These are phyloP conservation scores for Rhodosporidiobolus sp. DNA, from an alignment of 768 basidiomycete species.

Conservation along the genomic window DNA sequence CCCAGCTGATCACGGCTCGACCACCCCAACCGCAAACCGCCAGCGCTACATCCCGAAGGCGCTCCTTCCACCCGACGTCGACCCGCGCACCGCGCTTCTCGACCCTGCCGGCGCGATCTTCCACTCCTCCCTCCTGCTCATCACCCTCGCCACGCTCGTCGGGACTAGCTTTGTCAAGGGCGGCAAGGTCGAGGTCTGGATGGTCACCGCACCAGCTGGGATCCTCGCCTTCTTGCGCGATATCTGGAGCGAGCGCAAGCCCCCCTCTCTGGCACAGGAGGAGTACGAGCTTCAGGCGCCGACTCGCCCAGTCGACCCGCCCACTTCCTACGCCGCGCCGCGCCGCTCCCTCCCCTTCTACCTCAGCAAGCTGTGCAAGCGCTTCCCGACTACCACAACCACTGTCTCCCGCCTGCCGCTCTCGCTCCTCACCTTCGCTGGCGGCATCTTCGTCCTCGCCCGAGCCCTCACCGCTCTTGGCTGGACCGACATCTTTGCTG, in stretches of 20 bases:
- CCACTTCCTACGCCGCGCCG: background rate
- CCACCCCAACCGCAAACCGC: constrained; percentile 1
- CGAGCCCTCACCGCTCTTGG: constrained; percentile 75
- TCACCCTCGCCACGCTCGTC: constrained; percentile 69
- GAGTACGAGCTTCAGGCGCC: constrained; percentile 25
- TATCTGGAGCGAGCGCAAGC: constrained; percentile 39
- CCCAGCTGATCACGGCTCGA: constrained; percentile 51
- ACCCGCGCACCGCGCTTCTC: constrained; percentile 61
- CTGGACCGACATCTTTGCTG: constrained; percentile 80
- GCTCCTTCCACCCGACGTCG: constrained; percentile 46
- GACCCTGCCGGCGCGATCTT: constrained; percentile 73
- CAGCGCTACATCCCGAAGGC: constrained; percentile 35
- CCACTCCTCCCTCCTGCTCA: constrained; percentile 64
- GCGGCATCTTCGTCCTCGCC: constrained; percentile 91
- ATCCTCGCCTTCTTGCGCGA: constrained; percentile 69
- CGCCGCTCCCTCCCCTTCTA: constrained; percentile 20
- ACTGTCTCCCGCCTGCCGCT: constrained; percentile 58
- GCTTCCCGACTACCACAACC: constrained; percentile 68
- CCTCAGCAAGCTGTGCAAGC: constrained; percentile 9
- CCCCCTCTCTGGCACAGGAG: background rate
- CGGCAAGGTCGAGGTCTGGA: constrained; percentile 66
- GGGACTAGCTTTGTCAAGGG: constrained; percentile 59
- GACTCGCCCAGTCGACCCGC: background rate
- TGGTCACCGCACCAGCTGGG: constrained; percentile 78
- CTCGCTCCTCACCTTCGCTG: constrained; percentile 81